Base-by-base conservation (phyloP, 1,139 yeast species). In the Kodamaea fungicola region DNA sequence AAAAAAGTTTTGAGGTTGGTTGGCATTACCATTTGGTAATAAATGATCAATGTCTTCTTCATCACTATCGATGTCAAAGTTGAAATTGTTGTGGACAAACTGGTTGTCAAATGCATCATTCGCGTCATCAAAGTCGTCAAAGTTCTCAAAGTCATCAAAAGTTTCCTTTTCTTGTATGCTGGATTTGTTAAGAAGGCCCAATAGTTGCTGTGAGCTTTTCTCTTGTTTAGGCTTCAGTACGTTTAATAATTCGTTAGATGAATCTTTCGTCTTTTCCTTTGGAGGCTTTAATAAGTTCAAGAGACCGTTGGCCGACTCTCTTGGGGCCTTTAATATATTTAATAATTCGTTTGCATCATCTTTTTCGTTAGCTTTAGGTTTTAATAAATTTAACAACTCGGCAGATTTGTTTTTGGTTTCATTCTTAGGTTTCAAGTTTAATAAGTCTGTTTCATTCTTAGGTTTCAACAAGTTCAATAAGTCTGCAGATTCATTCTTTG, bases 121-220 rank as follows among this genome's bases (percentile, higher is more conserved):
- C 6, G 23, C 8, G 37, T 65, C 64, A 32, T 64, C 69, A 43
- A 67, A 67, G 40, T 66, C 63, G 28, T 67, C 72, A 38, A 64
- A 63, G 30, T 52, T 47, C 33, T 57, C 60, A 25, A 50, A 52
- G 12, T 46, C 42, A 16, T 49, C 55, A 33, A 43, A 44, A 10
- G 46, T 16, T 16, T 16, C 19, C 19, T 16, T 16, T 16, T 16
- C 19, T 16, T 16, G 19, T 16, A 16, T 16, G 19, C 19, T 16
- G 19, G 19, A 16, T 16, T 16, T 16, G 19, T 16, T 16, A 16
- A 16, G 19, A 16, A 16, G 19, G 19, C 19, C 19, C 5, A 16
- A 16, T 4, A 16, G 19, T 16, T 16, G 19, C 19, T 4, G 19
- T 16, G 19, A 16, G 5, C 19, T 16, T 16, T 3, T 16, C 5